Evolutionary conservation across 108 stramenopile genomes (phyloP).

Genomic region (Cylindrotheca fusiformis): DNA sequence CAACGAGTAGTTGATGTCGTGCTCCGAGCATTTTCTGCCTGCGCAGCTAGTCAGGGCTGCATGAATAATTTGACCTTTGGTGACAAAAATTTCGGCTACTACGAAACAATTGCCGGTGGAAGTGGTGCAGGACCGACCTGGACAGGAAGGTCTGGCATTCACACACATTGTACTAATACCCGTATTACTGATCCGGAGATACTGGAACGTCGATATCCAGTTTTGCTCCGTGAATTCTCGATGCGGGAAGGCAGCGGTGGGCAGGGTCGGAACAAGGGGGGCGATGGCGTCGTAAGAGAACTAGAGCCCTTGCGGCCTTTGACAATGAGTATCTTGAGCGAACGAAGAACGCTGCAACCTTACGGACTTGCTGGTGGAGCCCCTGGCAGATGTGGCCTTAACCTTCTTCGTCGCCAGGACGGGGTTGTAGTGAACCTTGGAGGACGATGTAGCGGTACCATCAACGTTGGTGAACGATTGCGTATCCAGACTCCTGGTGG

Average conservation of each 20-base stretch:
- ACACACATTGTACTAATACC: constrained; percentile 99
- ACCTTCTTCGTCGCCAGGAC: constrained; percentile 72
- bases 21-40: constrained; percentile 92
- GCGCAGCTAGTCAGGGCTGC: constrained; percentile 98
- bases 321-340: constrained; percentile 92
- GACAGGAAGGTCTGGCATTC: constrained; percentile 94
- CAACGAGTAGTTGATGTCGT: constrained; percentile 98
- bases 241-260: constrained; percentile 94
- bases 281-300: constrained; percentile 94
- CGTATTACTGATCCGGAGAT: constrained; percentile 99
- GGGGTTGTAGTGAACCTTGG: constrained; percentile 89
- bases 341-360: constrained; percentile 89
- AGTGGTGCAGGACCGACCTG: constrained; percentile 97
- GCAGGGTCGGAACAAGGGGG: constrained; percentile 82
- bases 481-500: constrained; percentile 91
- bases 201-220: constrained; percentile 93
- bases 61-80: constrained; percentile 99
- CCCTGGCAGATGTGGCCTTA: constrained; percentile 81
- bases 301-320: constrained; percentile 93
- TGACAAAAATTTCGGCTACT: constrained; percentile 94
- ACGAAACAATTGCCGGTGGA: constrained; percentile 99
- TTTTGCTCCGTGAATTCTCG: constrained; percentile 87
- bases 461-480: constrained; percentile 82
- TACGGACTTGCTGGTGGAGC: constrained; percentile 95
- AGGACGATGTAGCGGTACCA: constrained; percentile 82